Evolutionary conservation across 495 filamentous ascomycete genomes (phyloP).

Genomic region (Talaromyces stipitatus): DNA sequence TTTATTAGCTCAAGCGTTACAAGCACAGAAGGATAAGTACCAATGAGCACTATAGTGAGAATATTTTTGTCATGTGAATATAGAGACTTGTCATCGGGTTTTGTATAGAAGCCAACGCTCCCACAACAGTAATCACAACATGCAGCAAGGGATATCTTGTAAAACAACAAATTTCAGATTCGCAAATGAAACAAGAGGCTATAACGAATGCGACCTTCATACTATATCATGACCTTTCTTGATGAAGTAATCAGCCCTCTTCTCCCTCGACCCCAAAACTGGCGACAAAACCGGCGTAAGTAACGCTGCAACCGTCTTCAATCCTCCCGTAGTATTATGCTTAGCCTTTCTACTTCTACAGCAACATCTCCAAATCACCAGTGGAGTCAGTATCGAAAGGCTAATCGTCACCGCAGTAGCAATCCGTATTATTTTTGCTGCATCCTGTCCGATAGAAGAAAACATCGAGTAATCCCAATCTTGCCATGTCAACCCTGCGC

Average conservation of each 20-base stretch:
- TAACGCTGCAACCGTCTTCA: not conserved
- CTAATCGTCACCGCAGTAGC: not conserved
- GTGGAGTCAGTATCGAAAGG: not conserved
- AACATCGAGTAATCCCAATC: slow-evolving; percentile 23
- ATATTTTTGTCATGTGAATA: not conserved
- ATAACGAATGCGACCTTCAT: not conserved
- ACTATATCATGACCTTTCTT: not conserved
- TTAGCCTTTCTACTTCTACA: not conserved
- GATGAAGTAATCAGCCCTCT: not conserved
- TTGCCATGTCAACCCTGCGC: slow-evolving; percentile 33
- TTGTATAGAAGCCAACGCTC: not conserved
- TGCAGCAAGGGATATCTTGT: not conserved
- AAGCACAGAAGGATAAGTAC: slow-evolving; percentile 17
- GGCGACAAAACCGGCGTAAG: not conserved
- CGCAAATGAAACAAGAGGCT: not conserved
- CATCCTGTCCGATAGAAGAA: not conserved
- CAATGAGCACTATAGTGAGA: not conserved
- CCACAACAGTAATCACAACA: not conserved
- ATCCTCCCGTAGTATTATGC: not conserved
- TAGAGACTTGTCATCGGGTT: not conserved
- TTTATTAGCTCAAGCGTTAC: slow-evolving; percentile 37
- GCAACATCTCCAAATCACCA: slow-evolving; percentile 4
- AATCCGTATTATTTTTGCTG: not conserved
- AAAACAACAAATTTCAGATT: not conserved
- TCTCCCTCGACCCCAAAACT: not conserved